Evolutionary conservation across 768 basidiomycete genomes (phyloP), one percentile per base, ranked within the genome.

Genomic region (Termitomyces sp.): DNA sequence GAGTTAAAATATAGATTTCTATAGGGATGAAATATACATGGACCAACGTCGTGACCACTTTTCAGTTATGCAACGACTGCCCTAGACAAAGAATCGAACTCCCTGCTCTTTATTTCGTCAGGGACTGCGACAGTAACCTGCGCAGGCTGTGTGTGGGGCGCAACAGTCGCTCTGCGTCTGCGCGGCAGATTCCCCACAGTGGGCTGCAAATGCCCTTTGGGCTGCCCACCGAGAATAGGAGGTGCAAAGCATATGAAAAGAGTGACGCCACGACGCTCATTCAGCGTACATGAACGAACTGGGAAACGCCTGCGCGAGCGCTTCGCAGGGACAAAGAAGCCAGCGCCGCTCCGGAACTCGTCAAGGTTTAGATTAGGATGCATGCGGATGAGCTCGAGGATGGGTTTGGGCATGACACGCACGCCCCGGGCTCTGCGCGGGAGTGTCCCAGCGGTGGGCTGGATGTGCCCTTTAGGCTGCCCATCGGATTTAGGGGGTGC

Each of bases 121-220:
- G 24, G 2, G 34, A 4, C 36, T 9, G 49, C 34, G 10, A 34
- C 4, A 6, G 18, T 5, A 37, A n/a, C 36, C 18, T 22, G 36
- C 18, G 34, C 24, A 10, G 18, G 5, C n/a, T 37, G 18, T 7
- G 3, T 10, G 16, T 10, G 22, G 16, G 49, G 16, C 2, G 16
- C 24, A 27, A 37, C 36, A 27, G 20, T 12, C 16, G 26, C 50
- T 13, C 26, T 51, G 22, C 50, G 36, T 57, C 59, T 56, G 36
- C 59, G 55, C 3, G 55, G 59, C 1, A 60, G 55, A 12, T 57
- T 56, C 12, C 51, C 46, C 5, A 32, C 55, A 31, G 42, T 46
- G 32, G 59, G 59, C 32, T 56, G 42, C 12, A 60, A 43, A 41
- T 60, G 59, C 51, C 55, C 59, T 51, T 57, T 26, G 46, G 59